These are phyloP conservation scores for Teunomyces panamensis DNA, from an alignment of 805 yeast genomes.

Conservation along the genomic window DNA sequence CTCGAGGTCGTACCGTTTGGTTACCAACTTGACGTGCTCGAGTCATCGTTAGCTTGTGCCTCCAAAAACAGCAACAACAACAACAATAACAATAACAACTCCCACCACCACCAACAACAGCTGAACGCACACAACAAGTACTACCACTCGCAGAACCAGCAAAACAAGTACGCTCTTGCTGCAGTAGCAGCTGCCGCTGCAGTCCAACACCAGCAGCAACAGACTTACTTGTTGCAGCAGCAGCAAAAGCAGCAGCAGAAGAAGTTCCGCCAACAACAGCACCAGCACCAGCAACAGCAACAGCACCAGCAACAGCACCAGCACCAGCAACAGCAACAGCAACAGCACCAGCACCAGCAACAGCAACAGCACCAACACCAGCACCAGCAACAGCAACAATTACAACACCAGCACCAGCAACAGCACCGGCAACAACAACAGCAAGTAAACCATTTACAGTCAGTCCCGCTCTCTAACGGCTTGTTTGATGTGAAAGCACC, in stretches of 20 bases:
- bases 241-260: conserved; percentile 7
- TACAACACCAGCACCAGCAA: conserved; percentile 6
- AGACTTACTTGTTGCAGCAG: conserved; percentile 16
- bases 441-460: not conserved
- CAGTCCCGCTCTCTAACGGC: not conserved
- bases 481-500: not conserved
- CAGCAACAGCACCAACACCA: not conserved
- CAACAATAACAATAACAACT: no score
- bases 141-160: conserved; percentile 13
- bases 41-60: conserved; percentile 9
- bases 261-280: conserved; percentile 6
- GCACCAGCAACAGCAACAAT: no score
- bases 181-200: conserved; percentile 34
- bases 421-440: not conserved
- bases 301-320: conserved; percentile 3
- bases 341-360: conserved; percentile 14
- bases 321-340: conserved; percentile 5
- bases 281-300: conserved; percentile 5
- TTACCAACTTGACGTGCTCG: conserved; percentile 26
- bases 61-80: conserved; percentile 3
- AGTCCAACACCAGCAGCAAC: conserved; percentile 26
- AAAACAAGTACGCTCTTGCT: conserved; percentile 24
- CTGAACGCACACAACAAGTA: conserved; percentile 9
- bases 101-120: not conserved
- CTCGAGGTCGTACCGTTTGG: conserved; percentile 27